These are phyloP conservation scores for Trichocladium antarcticum DNA, from an alignment of 495 filamentous ascomycete species.

Conservation along the genomic window DNA sequence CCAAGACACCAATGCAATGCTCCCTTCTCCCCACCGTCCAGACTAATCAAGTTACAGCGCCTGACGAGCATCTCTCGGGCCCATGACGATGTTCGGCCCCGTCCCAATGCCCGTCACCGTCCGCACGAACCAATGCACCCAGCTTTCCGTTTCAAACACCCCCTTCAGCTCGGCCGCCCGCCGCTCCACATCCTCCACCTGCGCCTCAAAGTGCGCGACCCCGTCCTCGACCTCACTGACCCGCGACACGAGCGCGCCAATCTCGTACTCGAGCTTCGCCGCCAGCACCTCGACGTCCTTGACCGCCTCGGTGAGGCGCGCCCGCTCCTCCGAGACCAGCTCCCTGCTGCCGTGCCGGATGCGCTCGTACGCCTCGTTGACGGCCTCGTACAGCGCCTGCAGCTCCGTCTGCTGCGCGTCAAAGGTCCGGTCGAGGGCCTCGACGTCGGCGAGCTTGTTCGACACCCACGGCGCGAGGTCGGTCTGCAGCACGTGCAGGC, in stretches of 20 bases:
- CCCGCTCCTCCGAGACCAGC: conserved; percentile 54
- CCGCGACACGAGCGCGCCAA: conserved; percentile 65
- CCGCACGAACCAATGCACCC: conserved; percentile 48
- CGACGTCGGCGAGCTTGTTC: conserved; percentile 49
- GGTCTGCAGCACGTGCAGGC: conserved; percentile 39
- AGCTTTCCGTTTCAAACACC: conserved; percentile 52
- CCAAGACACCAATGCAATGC: background rate
- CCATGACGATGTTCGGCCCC: conserved; percentile 41
- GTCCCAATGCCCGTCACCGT: conserved; percentile 50
- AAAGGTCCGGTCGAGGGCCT: conserved; percentile 50
- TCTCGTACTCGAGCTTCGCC: conserved; percentile 90
- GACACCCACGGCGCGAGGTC: conserved; percentile 55
- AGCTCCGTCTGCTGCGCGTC: conserved; percentile 52
- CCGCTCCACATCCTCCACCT: conserved; percentile 68
- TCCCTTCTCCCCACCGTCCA: background rate
- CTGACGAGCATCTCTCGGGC: background rate
- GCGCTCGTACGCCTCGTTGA: conserved; percentile 50
- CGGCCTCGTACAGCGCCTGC: conserved; percentile 57
- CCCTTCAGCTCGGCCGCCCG: conserved; percentile 59
- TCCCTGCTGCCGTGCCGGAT: conserved; percentile 56
- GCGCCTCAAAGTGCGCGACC: conserved; percentile 65
- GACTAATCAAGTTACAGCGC: background rate
- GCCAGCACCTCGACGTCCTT: conserved; percentile 73
- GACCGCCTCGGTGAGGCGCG: conserved; percentile 57
- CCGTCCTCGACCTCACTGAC: conserved; percentile 84